Evolutionary conservation across 2,329 filamentous ascomycete species (phyloP).

Genomic region (Rhinocladiella mackenziei): DNA sequence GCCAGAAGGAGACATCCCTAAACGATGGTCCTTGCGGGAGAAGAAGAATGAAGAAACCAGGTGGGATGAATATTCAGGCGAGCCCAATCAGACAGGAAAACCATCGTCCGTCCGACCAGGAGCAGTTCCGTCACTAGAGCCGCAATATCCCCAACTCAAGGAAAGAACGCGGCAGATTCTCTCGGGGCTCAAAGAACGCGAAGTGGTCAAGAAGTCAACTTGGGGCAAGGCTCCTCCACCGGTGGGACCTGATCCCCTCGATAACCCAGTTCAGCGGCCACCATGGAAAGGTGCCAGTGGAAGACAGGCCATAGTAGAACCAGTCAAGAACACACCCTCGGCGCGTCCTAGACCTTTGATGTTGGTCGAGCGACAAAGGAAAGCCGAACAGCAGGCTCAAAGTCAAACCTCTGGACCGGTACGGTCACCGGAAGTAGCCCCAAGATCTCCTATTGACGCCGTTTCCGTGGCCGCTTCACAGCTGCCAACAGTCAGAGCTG

Average conservation of each 20-base stretch:
- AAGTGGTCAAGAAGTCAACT: conserved; percentile 32
- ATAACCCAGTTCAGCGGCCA: conserved; percentile 46
- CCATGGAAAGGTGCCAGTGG: conserved; percentile 72
- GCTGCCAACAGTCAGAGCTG: conserved; percentile 26
- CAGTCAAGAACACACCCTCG: conserved; percentile 58
- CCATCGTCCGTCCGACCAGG: conserved; percentile 30
- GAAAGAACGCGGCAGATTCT: conserved; percentile 38
- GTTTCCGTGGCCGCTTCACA: conserved; percentile 35
- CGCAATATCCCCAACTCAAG: conserved; percentile 33
- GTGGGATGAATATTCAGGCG: conserved; percentile 66
- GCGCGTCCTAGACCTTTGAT: conserved; percentile 38
- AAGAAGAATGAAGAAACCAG: conserved; percentile 39
- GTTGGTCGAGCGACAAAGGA: conserved; percentile 30
- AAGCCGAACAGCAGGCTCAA: too few species aligned
- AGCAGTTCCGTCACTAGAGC: conserved; percentile 29
- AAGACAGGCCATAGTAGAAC: conserved; percentile 59
- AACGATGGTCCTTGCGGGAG: conserved; percentile 21
- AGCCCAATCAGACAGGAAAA: conserved; percentile 56
- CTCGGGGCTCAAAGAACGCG: conserved; percentile 32
- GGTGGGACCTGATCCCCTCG: conserved; percentile 40
- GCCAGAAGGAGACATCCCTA: conserved; percentile 23
- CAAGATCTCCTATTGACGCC: conserved; percentile 25
- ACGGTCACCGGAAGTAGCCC: conserved; percentile 6
- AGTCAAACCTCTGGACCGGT: too few species aligned
- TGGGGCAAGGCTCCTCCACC: conserved; percentile 33